Percentiles rank a stretch among this genome's conserved stretches.
phyloP scores from a whole-genome alignment of 208 protist species.

The Crithidia acanthocephali region DNA sequence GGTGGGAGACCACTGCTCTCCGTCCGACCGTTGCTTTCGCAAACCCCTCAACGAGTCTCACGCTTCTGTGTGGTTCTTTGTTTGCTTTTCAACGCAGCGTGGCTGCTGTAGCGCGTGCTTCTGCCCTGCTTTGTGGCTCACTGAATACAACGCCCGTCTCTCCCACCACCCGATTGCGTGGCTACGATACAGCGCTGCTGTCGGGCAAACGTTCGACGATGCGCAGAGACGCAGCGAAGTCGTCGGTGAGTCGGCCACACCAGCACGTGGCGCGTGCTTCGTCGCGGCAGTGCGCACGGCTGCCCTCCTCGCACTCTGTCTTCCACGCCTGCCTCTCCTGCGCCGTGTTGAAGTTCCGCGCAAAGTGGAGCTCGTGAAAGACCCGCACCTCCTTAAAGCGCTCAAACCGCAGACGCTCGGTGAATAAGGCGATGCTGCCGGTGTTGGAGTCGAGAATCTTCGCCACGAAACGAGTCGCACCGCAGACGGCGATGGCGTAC shows the following conservation, averaged over 20 bases:
- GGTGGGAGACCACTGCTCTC: too few species aligned
- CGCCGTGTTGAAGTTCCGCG: conserved; percentile 36
- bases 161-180: too few species aligned
- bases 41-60: too few species aligned
- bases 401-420: conserved; percentile 66
- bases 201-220: conserved; percentile 11
- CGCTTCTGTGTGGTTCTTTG: neutral
- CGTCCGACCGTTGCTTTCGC: too few species aligned
- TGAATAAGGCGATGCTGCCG: conserved; percentile 76
- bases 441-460: conserved; percentile 90
- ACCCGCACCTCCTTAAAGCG: conserved; percentile 75
- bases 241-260: conserved; percentile 22
- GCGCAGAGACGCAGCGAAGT: conserved; percentile 11
- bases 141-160: too few species aligned
- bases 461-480: conserved; percentile 76
- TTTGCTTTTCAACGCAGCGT: neutral
- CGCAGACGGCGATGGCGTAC: conserved; percentile 77
- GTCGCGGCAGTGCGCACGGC: neutral
- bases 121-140: too few species aligned
- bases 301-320: conserved; percentile 31
- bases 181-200: neutral
- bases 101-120: too few species aligned
- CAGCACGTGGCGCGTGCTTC: conserved; percentile 16
- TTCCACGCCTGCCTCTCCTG: conserved; percentile 31
- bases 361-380: conserved; percentile 84